These are phyloP conservation scores for Rhynchosporium agropyri DNA, from an alignment of 2,329 filamentous ascomycete genomes.

Conservation along the genomic window DNA sequence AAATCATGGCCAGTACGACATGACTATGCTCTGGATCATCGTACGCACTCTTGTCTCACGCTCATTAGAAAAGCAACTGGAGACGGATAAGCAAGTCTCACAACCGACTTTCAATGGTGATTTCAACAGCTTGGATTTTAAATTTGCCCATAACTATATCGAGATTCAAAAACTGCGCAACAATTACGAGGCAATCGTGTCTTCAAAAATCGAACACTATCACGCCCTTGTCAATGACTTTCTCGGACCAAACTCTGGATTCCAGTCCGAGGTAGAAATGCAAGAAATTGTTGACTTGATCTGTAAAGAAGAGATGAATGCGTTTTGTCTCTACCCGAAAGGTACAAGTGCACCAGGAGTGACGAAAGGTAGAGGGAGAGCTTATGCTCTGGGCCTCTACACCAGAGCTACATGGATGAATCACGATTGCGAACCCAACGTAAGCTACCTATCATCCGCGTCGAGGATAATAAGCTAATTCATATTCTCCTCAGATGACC, in stretches of 20 bases:
- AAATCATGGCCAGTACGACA: neutral
- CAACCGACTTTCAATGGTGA: neutral
- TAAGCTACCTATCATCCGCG: neutral
- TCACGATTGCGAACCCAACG: neutral
- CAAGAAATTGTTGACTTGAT: neutral
- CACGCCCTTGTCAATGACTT: neutral
- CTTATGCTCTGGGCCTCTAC: neutral
- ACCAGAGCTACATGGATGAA: neutral
- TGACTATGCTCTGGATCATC: neutral
- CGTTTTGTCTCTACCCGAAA: neutral
- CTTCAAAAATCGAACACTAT: neutral
- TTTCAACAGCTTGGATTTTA: too few relatives aligned
- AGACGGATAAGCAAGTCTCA: neutral
- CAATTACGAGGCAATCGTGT: neutral
- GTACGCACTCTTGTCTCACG: neutral
- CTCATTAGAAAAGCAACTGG: neutral
- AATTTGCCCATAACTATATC: neutral
- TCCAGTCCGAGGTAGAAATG: neutral
- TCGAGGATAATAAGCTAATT: neutral
- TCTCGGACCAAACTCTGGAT: neutral
- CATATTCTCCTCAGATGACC: neutral
- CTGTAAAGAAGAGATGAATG: constrained; percentile 2
- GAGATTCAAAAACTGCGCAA: neutral
- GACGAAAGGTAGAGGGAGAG: neutral
- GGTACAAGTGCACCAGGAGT: neutral